These are phyloP conservation scores for Rhynchospora tenuis DNA, from an alignment of 176 grass and related monocot genomes.

Conservation along the genomic window DNA sequence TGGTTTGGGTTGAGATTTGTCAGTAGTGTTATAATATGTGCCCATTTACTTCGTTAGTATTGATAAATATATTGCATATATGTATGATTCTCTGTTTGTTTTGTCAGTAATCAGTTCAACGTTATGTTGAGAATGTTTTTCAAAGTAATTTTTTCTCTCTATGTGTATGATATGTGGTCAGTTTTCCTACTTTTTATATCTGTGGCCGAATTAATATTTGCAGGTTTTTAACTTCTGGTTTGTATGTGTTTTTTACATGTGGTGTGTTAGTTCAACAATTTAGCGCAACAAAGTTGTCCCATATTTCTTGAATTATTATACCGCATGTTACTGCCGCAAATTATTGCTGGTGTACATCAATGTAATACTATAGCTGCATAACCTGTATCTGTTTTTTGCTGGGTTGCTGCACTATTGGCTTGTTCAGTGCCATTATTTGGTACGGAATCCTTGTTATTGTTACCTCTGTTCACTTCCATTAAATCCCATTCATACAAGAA, in stretches of 20 bases:
- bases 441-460: neutral
- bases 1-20: slow-evolving; percentile 53
- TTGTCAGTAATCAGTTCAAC: neutral
- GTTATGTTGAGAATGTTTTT: neutral
- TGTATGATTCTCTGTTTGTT: slow-evolving; percentile 1
- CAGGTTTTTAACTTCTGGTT: neutral
- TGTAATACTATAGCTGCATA: neutral
- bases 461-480: too few relatives aligned
- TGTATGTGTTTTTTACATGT: neutral
- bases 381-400: neutral
- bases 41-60: neutral
- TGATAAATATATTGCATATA: slow-evolving; percentile 5
- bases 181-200: neutral
- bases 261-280: neutral
- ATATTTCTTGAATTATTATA: neutral
- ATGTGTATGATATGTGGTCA: neutral
- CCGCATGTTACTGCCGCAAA: neutral
- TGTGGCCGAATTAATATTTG: neutral
- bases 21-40: neutral
- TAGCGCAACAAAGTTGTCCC: neutral
- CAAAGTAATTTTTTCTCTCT: neutral
- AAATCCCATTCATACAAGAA: neutral
- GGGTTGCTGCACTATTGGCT: neutral
- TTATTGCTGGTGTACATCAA: neutral
- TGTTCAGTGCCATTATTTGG: neutral